phyloP scores from a whole-genome alignment of 352 stramenopile genomes.

The Lagenidium sp. region DNA sequence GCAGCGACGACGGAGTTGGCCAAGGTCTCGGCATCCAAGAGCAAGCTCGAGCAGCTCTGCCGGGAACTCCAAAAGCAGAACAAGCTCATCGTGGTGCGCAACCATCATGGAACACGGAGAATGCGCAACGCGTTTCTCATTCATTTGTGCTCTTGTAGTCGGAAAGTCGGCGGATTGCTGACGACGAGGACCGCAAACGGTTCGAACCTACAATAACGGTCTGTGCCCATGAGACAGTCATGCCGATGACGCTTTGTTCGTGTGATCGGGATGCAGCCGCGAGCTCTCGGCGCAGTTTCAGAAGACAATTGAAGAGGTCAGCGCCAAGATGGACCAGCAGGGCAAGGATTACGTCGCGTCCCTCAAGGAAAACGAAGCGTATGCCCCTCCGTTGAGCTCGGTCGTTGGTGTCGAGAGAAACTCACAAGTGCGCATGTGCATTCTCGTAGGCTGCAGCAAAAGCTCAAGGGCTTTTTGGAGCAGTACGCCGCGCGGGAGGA shows the following conservation, averaged over 20 bases:
- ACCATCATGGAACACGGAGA: not conserved
- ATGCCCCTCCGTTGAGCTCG: constrained; percentile 2
- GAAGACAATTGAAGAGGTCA: constrained; percentile 84
- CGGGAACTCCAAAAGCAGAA: constrained; percentile 84
- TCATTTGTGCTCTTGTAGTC: constrained; percentile 5
- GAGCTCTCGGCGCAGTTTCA: constrained; percentile 75
- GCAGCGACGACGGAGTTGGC: constrained; percentile 48
- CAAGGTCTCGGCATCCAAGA: constrained; percentile 56
- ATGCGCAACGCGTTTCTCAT: not conserved
- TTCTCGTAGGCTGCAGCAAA: constrained; percentile 80
- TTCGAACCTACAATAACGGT: too few relatives aligned
- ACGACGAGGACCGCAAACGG: constrained; percentile 80
- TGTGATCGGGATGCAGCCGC: too few relatives aligned
- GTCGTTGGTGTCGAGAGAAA: not conserved
- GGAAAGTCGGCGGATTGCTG: constrained; percentile 75
- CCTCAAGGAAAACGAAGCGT: constrained; percentile 81
- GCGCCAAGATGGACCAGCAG: constrained; percentile 84
- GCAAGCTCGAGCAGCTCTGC: constrained; percentile 78
- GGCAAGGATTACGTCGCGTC: constrained; percentile 76
- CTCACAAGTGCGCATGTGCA: constrained; percentile 2
- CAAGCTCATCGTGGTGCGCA: constrained; percentile 65
- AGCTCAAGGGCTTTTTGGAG: constrained; percentile 76
- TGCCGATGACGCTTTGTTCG: not conserved
- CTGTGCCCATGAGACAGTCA: too few relatives aligned
- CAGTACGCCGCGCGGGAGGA: constrained; percentile 76